Evolutionary conservation across 1,284 basidiomycete species (phyloP).

Genomic region (Papiliotrema fonsecae): DNA sequence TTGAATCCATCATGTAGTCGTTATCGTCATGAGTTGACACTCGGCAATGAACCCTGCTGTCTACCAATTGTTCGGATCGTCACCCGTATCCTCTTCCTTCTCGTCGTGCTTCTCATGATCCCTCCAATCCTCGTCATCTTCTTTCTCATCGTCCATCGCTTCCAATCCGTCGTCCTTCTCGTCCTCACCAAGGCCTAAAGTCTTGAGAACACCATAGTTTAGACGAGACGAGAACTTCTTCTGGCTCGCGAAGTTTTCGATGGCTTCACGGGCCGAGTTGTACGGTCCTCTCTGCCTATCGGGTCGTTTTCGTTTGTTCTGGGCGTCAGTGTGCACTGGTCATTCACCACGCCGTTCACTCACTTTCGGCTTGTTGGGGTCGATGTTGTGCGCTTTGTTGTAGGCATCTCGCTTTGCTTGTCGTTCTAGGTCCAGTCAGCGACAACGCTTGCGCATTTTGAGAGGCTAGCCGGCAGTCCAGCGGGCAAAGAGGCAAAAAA

Average conservation of each 20-base stretch:
- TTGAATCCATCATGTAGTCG: background rate
- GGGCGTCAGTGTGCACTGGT: background rate
- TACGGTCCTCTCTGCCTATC: constrained; percentile 27
- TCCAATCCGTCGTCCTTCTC: constrained; percentile 15
- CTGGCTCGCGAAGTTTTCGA: constrained; percentile 24
- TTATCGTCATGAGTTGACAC: no score
- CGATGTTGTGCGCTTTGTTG: constrained; percentile 25
- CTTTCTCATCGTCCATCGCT: constrained; percentile 24
- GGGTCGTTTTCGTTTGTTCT: constrained; percentile 20
- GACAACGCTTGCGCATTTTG: constrained; percentile 3
- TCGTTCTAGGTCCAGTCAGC: constrained; percentile 27
- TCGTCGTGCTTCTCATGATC: constrained; percentile 11
- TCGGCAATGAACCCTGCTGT: no score
- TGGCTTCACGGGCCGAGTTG: constrained; percentile 29
- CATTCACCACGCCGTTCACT: background rate
- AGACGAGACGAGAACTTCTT: constrained; percentile 41
- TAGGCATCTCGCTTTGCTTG: constrained; percentile 27
- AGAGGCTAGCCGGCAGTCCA: no score
- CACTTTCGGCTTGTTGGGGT: constrained; percentile 29
- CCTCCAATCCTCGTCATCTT: constrained; percentile 11
- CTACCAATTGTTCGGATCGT: background rate
- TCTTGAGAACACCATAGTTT: constrained; percentile 33
- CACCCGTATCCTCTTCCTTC: constrained; percentile 3
- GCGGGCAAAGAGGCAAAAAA: no score
- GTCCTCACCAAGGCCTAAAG: constrained; percentile 17